phyloP scores from a whole-genome alignment of 805 yeast genomes.

The Starmerella asiatica region DNA sequence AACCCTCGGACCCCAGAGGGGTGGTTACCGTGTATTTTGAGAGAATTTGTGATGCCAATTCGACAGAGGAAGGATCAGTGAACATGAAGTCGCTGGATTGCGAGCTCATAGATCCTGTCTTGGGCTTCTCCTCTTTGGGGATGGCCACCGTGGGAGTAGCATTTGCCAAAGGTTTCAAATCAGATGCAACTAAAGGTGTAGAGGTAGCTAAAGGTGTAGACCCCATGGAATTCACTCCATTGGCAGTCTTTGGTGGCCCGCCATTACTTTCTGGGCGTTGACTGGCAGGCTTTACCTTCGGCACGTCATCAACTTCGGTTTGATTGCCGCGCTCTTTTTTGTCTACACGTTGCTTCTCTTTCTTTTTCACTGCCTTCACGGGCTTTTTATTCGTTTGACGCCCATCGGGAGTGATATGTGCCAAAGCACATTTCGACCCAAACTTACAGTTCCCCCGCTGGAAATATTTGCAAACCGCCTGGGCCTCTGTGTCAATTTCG shows the following conservation, averaged over 20 bases:
- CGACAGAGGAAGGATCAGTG: constrained; percentile 5
- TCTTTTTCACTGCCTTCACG: constrained; percentile 7
- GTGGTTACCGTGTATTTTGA: constrained; percentile 6
- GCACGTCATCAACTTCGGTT: neutral
- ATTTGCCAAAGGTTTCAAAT: neutral
- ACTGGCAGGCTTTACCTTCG: too few species aligned
- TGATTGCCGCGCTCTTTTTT: neutral
- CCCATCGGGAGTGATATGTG: constrained; percentile 82
- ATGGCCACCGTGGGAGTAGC: neutral
- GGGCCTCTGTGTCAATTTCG: constrained; percentile 31
- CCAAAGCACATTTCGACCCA: constrained; percentile 87
- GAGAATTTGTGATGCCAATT: constrained; percentile 13
- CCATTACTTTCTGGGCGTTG: too few species aligned
- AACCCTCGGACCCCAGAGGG: neutral
- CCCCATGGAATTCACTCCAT: neutral
- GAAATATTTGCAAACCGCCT: constrained; percentile 75
- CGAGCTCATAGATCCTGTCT: neutral
- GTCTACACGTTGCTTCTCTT: neutral
- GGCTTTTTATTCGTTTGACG: constrained; percentile 44
- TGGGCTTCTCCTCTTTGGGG: neutral
- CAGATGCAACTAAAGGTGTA: neutral
- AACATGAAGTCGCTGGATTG: neutral
- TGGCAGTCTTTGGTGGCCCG: neutral
- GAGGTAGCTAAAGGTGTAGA: neutral
- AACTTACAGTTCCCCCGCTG: constrained; percentile 95